A percentile compares a stretch with the other conserved stretches of the same genome.
phyloP scores from a whole-genome alignment of 805 yeast species.

The Maudiozyma pseudohumilis region DNA sequence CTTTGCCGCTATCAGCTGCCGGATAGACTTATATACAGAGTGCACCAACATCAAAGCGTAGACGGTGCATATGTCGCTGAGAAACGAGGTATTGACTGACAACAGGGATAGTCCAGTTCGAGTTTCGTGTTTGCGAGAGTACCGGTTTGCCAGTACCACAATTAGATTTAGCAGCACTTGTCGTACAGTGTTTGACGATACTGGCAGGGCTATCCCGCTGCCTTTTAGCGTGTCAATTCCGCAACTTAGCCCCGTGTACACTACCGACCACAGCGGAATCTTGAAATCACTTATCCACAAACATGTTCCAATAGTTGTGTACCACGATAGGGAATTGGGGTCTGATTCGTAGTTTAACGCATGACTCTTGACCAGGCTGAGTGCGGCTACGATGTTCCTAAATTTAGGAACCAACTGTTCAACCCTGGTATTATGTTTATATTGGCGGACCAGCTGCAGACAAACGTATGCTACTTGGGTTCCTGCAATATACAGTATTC shows the following conservation, averaged over 20 bases:
- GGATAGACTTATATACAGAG: slow-evolving; percentile 6
- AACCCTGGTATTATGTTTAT: too few relatives aligned
- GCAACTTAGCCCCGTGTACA: too few relatives aligned
- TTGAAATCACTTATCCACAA: not conserved
- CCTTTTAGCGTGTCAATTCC: too few relatives aligned
- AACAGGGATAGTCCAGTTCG: too few relatives aligned
- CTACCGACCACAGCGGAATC: not conserved
- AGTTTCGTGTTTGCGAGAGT: too few relatives aligned
- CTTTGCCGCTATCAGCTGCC: not conserved
- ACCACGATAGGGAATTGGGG: not conserved
- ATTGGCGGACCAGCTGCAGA: too few relatives aligned
- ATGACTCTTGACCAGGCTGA: too few relatives aligned
- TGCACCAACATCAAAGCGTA: slow-evolving; percentile 15
- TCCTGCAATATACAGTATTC: too few relatives aligned
- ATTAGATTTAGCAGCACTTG: not conserved
- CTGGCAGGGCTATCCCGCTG: not conserved
- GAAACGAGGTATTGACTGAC: not conserved
- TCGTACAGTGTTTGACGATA: not conserved
- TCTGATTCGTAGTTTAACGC: not conserved
- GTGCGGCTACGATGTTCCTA: too few relatives aligned
- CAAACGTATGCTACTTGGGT: too few relatives aligned
- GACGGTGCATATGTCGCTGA: slow-evolving; percentile 12
- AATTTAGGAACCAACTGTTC: too few relatives aligned
- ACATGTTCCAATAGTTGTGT: not conserved
- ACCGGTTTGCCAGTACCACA: not conserved